Evolutionary conservation across 805 yeast species (phyloP).

Genomic region (Ogataea salicorniae): DNA sequence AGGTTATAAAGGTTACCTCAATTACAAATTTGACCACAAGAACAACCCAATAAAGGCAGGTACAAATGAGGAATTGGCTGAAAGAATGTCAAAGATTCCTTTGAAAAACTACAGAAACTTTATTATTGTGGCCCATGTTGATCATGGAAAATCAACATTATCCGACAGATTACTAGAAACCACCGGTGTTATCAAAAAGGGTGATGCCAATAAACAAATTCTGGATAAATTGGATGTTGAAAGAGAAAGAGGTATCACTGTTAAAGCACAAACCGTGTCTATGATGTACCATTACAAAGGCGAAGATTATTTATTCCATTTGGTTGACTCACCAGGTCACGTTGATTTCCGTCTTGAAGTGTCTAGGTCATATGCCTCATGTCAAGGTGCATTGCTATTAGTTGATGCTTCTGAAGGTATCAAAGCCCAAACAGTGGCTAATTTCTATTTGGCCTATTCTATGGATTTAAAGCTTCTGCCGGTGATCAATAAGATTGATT

Average conservation of each 20-base stretch:
- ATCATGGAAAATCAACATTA: constrained; percentile 77
- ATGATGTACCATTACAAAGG: constrained; percentile 74
- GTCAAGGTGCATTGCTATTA: constrained; percentile 86
- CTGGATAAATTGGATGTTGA: constrained; percentile 91
- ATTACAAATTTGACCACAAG: constrained; percentile 23
- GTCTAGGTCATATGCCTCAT: constrained; percentile 88
- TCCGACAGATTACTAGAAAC: constrained; percentile 83
- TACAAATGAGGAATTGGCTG: constrained; percentile 21
- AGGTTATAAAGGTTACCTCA: constrained; percentile 24
- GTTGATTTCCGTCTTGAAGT: constrained; percentile 95
- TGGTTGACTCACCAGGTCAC: constrained; percentile 97
- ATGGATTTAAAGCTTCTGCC: constrained; percentile 80
- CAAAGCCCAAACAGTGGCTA: constrained; percentile 98
- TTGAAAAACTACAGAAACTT: constrained; percentile 80
- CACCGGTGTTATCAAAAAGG: constrained; percentile 82
- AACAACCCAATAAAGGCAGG: constrained; percentile 25
- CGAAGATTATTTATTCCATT: constrained; percentile 75
- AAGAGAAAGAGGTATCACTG: constrained; percentile 93
- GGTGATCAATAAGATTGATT: constrained; percentile 85
- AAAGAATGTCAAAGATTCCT: constrained; percentile 72
- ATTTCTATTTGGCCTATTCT: constrained; percentile 84
- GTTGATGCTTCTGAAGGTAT: constrained; percentile 97
- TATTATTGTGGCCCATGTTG: constrained; percentile 95
- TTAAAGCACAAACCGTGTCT: constrained; percentile 93
- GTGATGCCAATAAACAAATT: constrained; percentile 68